Conservation (phyloP, 495 filamentous ascomycete genomes). For the Barbatosphaeria neglecta region DNA sequence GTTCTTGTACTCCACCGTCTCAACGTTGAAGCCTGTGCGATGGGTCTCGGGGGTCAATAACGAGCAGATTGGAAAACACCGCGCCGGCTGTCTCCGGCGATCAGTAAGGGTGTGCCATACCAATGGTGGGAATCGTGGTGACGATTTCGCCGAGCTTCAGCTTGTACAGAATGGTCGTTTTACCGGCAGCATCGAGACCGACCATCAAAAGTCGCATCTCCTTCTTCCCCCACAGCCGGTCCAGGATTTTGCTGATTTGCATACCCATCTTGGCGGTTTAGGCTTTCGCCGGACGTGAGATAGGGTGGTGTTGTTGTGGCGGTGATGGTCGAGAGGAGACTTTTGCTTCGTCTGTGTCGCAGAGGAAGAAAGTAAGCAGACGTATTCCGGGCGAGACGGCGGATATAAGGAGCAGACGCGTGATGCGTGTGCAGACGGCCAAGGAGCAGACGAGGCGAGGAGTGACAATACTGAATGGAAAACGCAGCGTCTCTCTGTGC, state of each 20-base stretch:
- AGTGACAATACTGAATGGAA: not conserved
- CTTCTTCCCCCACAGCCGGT: slow-evolving; percentile 95
- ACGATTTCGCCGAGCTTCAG: slow-evolving; percentile 99
- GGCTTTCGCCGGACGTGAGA: slow-evolving; percentile 2
- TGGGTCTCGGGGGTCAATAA: no score
- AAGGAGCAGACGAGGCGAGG: not conserved
- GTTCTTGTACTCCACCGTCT: slow-evolving; percentile 99
- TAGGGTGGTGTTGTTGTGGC: not conserved
- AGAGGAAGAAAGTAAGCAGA: not conserved
- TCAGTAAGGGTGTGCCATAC: slow-evolving; percentile 47
- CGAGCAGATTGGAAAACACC: no score
- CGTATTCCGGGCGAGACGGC: not conserved
- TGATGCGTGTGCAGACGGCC: no score
- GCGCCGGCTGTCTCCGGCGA: not conserved
- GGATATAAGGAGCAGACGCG: not conserved
- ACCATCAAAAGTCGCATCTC: slow-evolving; percentile 99
- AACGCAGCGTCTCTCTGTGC: not conserved
- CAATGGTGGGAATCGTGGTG: slow-evolving; percentile 98
- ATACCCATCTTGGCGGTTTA: slow-evolving; percentile 75
- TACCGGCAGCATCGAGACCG: slow-evolving; percentile 96
- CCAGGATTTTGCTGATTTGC: slow-evolving; percentile 84
- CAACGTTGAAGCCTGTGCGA: slow-evolving; percentile 88
- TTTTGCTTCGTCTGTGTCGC: not conserved
- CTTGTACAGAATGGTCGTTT: slow-evolving; percentile 99
- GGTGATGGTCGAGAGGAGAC: not conserved